Base-by-base conservation (phyloP, 352 stramenopile genomes). In the Globisporangium middletonii region DNA sequence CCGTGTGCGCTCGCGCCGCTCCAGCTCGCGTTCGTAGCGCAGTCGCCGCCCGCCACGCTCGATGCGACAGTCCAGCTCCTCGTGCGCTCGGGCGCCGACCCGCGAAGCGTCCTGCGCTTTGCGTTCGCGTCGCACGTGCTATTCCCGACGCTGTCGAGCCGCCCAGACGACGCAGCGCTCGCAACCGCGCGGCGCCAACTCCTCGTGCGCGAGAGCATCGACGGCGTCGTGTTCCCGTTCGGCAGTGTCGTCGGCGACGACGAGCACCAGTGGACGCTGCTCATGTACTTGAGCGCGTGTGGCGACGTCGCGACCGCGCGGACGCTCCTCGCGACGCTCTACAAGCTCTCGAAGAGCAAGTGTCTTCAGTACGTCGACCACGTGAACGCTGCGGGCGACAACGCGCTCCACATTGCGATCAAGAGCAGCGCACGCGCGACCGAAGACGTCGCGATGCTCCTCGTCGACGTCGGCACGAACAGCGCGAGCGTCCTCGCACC, bases 371-470 rank as follows among this genome's bases (percentile, higher is more conserved):
- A 73, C 50, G 45, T 92, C 18, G 69, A 81, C 26, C 75, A 89
- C 53, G 64, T 87, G 33, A 90, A 88, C 43, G 64, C 69, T 0
- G 65, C 65, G 26, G 79, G 79, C 6, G 82, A 92, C 46, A 88
- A 78, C 2, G 79, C 79, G 3, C 67, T 92, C 18, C 82, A 90
- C 61, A 65, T 92, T 46, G 69, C 75, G 9, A 86, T 92, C 35
- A 88, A 90, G 51, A 60, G 63, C n/a, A 60, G 63, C n/a, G 37
- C 19, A 6, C 19, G 35, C n/a, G 6, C 23, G 43, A 46, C 41
- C 41, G 62, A 64, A 53, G 63, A 65, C 42, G 37, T 59, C 62
- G 77, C 55, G 38, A 68, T 83, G 37, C 19, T 73, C 19, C 63
- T 92, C 2, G 67, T 86, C 19, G 68, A 83, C 38, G 59, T 65